Evolutionary conservation across 768 basidiomycete genomes (phyloP).

Genomic region (Macrocybe gigantea): DNA sequence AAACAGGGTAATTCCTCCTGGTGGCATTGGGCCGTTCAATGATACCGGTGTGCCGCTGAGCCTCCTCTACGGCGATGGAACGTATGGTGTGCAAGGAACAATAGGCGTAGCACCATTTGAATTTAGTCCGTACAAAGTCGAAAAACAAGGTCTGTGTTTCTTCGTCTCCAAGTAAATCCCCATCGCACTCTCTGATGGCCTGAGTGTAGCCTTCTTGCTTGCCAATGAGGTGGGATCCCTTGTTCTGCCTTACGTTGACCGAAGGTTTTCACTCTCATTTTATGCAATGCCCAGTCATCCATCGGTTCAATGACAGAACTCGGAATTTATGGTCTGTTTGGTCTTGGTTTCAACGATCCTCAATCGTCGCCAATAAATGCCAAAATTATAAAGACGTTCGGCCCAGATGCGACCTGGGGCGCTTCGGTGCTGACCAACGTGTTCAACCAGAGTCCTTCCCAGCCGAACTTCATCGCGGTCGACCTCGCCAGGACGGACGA

Average conservation of each 20-base stretch:
- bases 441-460: conserved; percentile 25
- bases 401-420: conserved; percentile 22
- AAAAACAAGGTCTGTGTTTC: conserved; percentile 9
- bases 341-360: conserved; percentile 26
- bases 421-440: conserved; percentile 33
- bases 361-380: conserved; percentile 23
- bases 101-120: conserved; percentile 25
- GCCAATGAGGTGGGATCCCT: conserved; percentile 19
- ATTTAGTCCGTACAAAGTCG: conserved; percentile 23
- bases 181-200: not conserved
- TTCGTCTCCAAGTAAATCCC: too few relatives aligned
- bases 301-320: conserved; percentile 9
- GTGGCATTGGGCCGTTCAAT: conserved; percentile 26
- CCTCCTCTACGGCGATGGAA: conserved; percentile 29
- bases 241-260: conserved; percentile 3
- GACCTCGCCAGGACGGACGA: conserved; percentile 35
- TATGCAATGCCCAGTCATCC: conserved; percentile 11
- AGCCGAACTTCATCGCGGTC: conserved; percentile 35
- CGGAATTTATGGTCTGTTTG: conserved; percentile 28
- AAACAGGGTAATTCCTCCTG: conserved; percentile 26
- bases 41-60: conserved; percentile 22
- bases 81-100: conserved; percentile 26
- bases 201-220: not conserved
- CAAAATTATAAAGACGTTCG: conserved; percentile 16
- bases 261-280: too few relatives aligned